Conservation (phyloP, 345 rosid species). For the Adansonia digitata region DNA sequence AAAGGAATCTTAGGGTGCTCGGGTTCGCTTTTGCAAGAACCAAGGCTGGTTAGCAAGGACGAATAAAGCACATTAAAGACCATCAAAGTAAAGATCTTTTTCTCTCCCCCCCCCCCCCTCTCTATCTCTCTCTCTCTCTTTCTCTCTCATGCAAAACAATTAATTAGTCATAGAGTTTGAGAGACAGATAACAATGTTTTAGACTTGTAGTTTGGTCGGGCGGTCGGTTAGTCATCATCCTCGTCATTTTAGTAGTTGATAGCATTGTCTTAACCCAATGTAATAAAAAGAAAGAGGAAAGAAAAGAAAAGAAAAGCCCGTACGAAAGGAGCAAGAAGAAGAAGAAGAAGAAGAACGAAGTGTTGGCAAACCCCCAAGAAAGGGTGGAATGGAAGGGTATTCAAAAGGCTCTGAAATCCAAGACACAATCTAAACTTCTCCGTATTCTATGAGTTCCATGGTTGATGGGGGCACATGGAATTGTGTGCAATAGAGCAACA, state of each 20-base stretch:
- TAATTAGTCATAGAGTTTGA: neutral
- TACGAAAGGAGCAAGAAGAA: neutral
- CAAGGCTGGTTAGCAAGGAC: conserved; percentile 52
- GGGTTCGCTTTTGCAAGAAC: conserved; percentile 57
- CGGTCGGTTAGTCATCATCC: conserved; percentile 8
- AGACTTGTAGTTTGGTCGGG: conserved; percentile 26
- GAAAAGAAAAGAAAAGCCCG: neutral
- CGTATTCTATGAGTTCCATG: neutral
- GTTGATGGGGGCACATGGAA: conserved; percentile 23
- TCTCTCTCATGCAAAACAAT: too few relatives aligned
- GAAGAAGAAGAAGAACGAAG: neutral
- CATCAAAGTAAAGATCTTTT: conserved; percentile 22
- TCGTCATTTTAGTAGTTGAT: conserved; percentile 1
- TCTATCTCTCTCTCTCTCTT: conserved; percentile 14
- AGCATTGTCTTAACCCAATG: too few relatives aligned
- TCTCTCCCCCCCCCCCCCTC: conserved; percentile 19
- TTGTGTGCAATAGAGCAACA: conserved; percentile 10
- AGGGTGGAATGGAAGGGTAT: neutral
- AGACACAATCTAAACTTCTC: conserved; percentile 13
- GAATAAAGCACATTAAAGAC: conserved; percentile 62
- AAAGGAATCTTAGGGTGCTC: conserved; percentile 49
- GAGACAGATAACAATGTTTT: neutral
- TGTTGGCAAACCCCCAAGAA: neutral
- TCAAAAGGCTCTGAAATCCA: conserved; percentile 34
- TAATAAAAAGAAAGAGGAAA: neutral